Percentiles rank a stretch among this genome's conserved stretches.
These are phyloP conservation scores for Litchi chinensis DNA, from an alignment of 345 rosid genomes.

Conservation along the genomic window DNA sequence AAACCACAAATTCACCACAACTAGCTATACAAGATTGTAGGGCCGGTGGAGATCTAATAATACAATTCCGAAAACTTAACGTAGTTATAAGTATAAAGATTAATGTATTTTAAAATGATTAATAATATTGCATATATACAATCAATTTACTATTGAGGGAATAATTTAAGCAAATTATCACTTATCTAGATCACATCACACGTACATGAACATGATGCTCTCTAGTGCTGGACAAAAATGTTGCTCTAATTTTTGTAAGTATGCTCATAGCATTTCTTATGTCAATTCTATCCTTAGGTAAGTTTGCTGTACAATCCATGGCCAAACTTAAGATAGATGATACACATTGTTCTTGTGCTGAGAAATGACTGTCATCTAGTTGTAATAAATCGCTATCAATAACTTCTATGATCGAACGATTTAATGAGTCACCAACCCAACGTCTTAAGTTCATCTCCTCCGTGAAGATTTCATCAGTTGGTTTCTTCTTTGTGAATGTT, in stretches of 20 bases:
- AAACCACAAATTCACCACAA: too few relatives aligned
- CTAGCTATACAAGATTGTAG: too few relatives aligned
- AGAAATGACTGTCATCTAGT: background rate
- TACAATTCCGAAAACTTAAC: too few relatives aligned
- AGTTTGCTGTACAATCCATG: background rate
- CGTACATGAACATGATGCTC: too few relatives aligned
- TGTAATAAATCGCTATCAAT: background rate
- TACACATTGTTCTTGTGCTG: background rate
- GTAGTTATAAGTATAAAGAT: too few relatives aligned
- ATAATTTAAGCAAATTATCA: too few relatives aligned
- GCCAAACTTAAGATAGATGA: constrained; percentile 11
- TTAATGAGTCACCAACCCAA: constrained; percentile 19
- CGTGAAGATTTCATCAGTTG: background rate
- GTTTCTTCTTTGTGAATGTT: constrained; percentile 18
- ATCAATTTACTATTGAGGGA: too few relatives aligned
- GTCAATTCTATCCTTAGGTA: background rate
- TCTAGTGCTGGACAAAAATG: background rate
- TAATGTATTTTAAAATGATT: too few relatives aligned
- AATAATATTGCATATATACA: too few relatives aligned
- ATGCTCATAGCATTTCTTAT: constrained; percentile 10
- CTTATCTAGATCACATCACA: too few relatives aligned
- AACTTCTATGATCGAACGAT: background rate
- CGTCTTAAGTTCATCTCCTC: constrained; percentile 1
- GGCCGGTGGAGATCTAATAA: too few relatives aligned
- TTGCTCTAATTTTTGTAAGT: constrained; percentile 13